Percentiles rank a stretch among this genome's conserved stretches.
Conservation (phyloP, 140 eudicot species). For the Oenanthe javanica region DNA sequence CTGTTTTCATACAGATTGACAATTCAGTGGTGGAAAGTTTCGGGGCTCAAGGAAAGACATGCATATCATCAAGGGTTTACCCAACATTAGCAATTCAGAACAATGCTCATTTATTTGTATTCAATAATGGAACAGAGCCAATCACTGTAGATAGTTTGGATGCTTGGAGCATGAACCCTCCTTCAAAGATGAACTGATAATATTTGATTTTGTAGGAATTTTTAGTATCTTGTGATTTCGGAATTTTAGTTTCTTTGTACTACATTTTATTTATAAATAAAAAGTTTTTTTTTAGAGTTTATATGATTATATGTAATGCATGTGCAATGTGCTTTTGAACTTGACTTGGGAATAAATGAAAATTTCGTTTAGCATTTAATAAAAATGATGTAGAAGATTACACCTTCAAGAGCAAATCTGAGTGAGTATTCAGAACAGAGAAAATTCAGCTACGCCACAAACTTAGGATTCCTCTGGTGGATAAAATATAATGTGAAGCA, state of each 20-base stretch:
- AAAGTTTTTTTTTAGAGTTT: too few relatives aligned
- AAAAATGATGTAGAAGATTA: not conserved
- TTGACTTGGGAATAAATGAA: too few relatives aligned
- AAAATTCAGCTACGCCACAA: not conserved
- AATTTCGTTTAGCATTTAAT: not conserved
- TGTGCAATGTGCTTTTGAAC: too few relatives aligned
- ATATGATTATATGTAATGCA: too few relatives aligned
- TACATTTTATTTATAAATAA: too few relatives aligned
- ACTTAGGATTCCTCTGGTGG: not conserved
- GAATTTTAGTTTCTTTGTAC: too few relatives aligned
- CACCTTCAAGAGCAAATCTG: not conserved
- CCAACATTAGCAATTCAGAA: slow-evolving; percentile 38
- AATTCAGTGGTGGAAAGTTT: slow-evolving; percentile 72
- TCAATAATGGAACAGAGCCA: slow-evolving; percentile 48
- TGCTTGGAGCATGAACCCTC: slow-evolving; percentile 62
- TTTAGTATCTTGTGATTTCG: too few relatives aligned
- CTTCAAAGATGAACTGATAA: slow-evolving; percentile 32
- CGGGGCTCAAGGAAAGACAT: slow-evolving; percentile 53
- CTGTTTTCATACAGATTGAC: slow-evolving; percentile 34
- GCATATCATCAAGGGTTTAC: slow-evolving; percentile 67
- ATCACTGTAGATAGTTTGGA: slow-evolving; percentile 32
- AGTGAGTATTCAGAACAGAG: not conserved
- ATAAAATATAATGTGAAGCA: not conserved
- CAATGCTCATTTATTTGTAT: slow-evolving; percentile 37
- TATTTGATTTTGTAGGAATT: not conserved